Evolutionary conservation across 2,329 filamentous ascomycete species (phyloP).

Genomic region (Capronia americana): DNA sequence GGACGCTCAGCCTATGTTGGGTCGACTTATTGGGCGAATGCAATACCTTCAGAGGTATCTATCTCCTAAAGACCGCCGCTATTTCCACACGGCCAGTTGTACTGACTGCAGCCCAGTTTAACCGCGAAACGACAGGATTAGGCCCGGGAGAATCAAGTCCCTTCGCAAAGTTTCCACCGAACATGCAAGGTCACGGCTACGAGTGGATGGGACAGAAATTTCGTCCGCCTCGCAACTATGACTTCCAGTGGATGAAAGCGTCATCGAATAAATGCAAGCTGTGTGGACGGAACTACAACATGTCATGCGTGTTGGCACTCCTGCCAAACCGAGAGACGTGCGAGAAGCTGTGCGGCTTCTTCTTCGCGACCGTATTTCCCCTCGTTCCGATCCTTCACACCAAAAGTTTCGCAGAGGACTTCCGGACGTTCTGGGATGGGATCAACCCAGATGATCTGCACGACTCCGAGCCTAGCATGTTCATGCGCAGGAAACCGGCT

Average conservation of each 20-base stretch:
- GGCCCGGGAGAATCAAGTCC: constrained; percentile 10
- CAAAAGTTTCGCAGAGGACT: constrained; percentile 33
- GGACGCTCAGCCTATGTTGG: constrained; percentile 32
- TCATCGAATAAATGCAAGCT: constrained; percentile 29
- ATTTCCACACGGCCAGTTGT: not conserved
- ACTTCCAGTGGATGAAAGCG: constrained; percentile 22
- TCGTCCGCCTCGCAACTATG: constrained; percentile 23
- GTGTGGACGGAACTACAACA: constrained; percentile 33
- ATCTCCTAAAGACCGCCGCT: not conserved
- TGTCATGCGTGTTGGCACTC: constrained; percentile 32
- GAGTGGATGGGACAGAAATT: constrained; percentile 23
- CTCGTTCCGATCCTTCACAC: constrained; percentile 33
- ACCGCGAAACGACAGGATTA: constrained; percentile 14
- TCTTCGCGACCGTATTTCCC: constrained; percentile 36
- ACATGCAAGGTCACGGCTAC: constrained; percentile 1
- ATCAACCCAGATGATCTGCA: constrained; percentile 21
- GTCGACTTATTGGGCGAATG: constrained; percentile 35
- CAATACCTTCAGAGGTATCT: constrained; percentile 33
- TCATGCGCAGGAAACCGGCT: constrained; percentile 35
- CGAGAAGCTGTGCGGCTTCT: constrained; percentile 32
- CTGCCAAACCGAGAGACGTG: constrained; percentile 30
- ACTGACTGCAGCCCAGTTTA: constrained; percentile 13
- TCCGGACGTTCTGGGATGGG: constrained; percentile 31
- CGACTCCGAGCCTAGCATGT: constrained; percentile 21
- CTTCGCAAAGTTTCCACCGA: constrained; percentile 25